A percentile compares a stretch with the other conserved stretches of the same genome.
Evolutionary conservation across 495 filamentous ascomycete species (phyloP).

Genomic region (Neurospora tetraspora): DNA sequence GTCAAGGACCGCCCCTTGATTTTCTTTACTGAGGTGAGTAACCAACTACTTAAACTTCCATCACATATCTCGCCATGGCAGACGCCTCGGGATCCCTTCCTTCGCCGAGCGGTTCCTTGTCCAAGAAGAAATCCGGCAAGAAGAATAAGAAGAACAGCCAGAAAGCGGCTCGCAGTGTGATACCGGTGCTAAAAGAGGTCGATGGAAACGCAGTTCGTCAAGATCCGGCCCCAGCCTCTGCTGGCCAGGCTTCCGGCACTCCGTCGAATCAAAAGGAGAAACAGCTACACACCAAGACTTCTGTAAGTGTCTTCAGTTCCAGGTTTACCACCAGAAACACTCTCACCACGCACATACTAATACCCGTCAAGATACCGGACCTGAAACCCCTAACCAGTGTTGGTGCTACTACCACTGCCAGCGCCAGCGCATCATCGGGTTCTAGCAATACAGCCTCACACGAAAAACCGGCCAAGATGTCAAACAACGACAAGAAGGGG

Average conservation of each 20-base stretch:
- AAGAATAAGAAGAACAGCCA: constrained; percentile 4
- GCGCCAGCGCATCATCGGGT: neutral
- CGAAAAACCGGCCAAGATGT: neutral
- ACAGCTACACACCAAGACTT: neutral
- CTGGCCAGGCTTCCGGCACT: neutral
- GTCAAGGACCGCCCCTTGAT: neutral
- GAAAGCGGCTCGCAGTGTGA: neutral
- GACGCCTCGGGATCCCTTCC: neutral
- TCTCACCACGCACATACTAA: neutral
- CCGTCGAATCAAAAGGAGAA: neutral
- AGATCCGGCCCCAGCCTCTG: neutral
- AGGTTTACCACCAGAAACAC: neutral
- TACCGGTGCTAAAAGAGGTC: constrained; percentile 4
- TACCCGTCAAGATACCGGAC: neutral
- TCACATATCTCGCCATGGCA: neutral
- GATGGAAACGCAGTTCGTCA: constrained; percentile 11
- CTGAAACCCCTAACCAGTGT: neutral
- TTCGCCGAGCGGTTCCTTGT: neutral
- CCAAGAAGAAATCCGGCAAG: constrained; percentile 8
- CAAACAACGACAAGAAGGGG: neutral
- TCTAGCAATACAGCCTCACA: neutral
- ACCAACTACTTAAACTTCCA: neutral
- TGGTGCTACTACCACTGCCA: neutral
- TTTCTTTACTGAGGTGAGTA: neutral
- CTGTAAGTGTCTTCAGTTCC: neutral